Percentiles rank a stretch among this genome's conserved stretches.
These are phyloP conservation scores for Stagonosporopsis chrysanthemi DNA, from an alignment of 2,329 filamentous ascomycete species.

Conservation along the genomic window DNA sequence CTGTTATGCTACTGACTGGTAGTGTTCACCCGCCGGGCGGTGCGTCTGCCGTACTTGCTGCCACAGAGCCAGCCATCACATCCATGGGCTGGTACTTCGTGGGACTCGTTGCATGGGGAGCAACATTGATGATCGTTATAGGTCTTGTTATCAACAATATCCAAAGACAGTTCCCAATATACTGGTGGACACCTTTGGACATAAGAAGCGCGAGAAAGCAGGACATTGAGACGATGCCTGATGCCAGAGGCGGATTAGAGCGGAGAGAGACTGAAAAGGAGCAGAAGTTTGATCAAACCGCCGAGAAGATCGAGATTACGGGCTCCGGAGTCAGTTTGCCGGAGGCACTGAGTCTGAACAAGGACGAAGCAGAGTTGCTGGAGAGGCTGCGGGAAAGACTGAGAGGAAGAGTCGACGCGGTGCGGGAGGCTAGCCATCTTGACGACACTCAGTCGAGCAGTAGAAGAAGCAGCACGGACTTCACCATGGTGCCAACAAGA, in stretches of 20 bases:
- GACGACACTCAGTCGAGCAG: constrained; percentile 22
- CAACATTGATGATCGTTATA: constrained; percentile 52
- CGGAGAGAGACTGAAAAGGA: constrained; percentile 25
- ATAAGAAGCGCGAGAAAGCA: constrained; percentile 35
- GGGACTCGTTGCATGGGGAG: constrained; percentile 52
- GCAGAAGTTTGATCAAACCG: constrained; percentile 25
- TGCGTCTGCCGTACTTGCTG: constrained; percentile 57
- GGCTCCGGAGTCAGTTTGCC: constrained; percentile 45
- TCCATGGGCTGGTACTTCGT: constrained; percentile 58
- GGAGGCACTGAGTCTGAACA: constrained; percentile 44
- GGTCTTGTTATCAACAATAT: constrained; percentile 57
- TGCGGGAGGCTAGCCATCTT: constrained; percentile 11
- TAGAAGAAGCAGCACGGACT: constrained; percentile 31
- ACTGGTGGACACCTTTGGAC: constrained; percentile 58
- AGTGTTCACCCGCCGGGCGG: constrained; percentile 61
- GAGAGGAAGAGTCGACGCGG: constrained; percentile 23
- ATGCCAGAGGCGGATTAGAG: constrained; percentile 33
- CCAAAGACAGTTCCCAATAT: constrained; percentile 56
- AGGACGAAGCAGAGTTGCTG: constrained; percentile 47
- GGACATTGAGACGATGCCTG: constrained; percentile 35
- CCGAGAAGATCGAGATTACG: constrained; percentile 41
- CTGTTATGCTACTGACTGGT: constrained; percentile 57
- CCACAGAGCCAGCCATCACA: constrained; percentile 50
- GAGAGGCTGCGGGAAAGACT: constrained; percentile 47
- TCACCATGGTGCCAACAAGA: constrained; percentile 30